phyloP scores from a whole-genome alignment of 495 filamentous ascomycete genomes.

The Hyaloscypha finlandica region DNA sequence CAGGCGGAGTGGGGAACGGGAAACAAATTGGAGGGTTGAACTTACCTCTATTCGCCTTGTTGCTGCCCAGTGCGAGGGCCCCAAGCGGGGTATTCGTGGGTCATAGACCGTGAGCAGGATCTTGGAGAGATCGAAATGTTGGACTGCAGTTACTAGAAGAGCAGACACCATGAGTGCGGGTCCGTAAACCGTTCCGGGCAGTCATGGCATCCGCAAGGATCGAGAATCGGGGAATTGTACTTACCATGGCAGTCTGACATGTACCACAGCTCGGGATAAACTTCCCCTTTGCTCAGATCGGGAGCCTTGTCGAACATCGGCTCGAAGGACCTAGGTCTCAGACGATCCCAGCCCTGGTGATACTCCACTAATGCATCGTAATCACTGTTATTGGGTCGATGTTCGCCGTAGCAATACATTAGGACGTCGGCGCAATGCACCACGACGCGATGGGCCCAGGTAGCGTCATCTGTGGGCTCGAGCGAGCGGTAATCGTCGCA shows the following conservation, averaged over 20 bases:
- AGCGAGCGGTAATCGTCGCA: slow-evolving; percentile 35
- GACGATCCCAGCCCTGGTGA: not conserved
- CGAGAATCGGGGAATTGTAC: not conserved
- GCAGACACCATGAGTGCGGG: not conserved
- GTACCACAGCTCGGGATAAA: slow-evolving; percentile 45
- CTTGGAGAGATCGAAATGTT: slow-evolving; percentile 41
- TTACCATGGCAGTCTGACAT: slow-evolving; percentile 37
- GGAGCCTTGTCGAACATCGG: slow-evolving; percentile 13
- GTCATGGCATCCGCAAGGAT: not conserved
- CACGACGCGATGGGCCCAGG: slow-evolving; percentile 37
- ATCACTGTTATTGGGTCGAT: slow-evolving; percentile 19
- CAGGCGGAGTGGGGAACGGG: too few relatives aligned
- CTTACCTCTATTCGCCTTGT: slow-evolving; percentile 16
- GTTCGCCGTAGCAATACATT: slow-evolving; percentile 36
- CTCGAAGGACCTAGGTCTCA: slow-evolving; percentile 18
- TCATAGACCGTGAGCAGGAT: slow-evolving; percentile 46
- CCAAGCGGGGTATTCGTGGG: slow-evolving; percentile 40
- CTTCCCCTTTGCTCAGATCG: slow-evolving; percentile 18
- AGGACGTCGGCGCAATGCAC: slow-evolving; percentile 35
- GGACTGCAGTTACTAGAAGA: slow-evolving; percentile 35
- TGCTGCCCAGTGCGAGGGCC: slow-evolving; percentile 35
- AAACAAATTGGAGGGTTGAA: not conserved
- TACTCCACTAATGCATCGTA: slow-evolving; percentile 35
- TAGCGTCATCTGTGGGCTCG: slow-evolving; percentile 35
- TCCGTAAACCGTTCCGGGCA: not conserved